Conservation (phyloP, 768 basidiomycete genomes). For the Lactarius indigo region DNA sequence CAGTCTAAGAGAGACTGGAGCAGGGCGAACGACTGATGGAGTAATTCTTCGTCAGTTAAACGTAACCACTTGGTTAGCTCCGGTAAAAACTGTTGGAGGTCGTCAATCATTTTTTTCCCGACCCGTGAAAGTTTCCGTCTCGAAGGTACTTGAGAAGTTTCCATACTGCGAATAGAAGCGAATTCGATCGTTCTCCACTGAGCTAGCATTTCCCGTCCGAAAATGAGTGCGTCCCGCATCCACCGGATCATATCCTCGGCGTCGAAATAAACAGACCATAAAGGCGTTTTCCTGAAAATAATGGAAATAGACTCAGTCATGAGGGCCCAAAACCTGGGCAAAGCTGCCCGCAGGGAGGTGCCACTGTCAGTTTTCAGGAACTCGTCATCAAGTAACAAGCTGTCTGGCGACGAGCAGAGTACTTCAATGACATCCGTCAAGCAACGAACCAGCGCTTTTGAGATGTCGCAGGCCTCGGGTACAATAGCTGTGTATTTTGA, state of each 20-base stretch:
- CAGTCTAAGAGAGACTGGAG: conserved; percentile 74
- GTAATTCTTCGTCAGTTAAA: conserved; percentile 85
- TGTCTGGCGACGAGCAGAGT: conserved; percentile 69
- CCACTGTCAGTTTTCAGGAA: conserved; percentile 49
- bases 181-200: conserved; percentile 78
- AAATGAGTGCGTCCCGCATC: conserved; percentile 98
- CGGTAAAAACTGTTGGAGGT: conserved; percentile 73
- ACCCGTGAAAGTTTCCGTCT: conserved; percentile 48
- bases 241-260: conserved; percentile 86
- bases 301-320: conserved; percentile 78
- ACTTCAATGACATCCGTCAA: conserved; percentile 90
- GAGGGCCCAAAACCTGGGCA: conserved; percentile 74
- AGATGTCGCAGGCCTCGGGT: conserved; percentile 85
- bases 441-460: conserved; percentile 87
- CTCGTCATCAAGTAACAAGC: conserved; percentile 54
- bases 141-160: conserved; percentile 29
- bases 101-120: conserved; percentile 71
- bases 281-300: conserved; percentile 80
- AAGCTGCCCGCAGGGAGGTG: conserved; percentile 45
- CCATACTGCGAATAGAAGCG: conserved; percentile 44
- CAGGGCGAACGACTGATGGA: conserved; percentile 85
- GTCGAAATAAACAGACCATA: conserved; percentile 80
- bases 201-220: conserved; percentile 80
- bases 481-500: conserved; percentile 54
- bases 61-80: conserved; percentile 87